Conservation (phyloP, 2,329 filamentous ascomycete genomes). For the Aspergillus chevalieri region DNA sequence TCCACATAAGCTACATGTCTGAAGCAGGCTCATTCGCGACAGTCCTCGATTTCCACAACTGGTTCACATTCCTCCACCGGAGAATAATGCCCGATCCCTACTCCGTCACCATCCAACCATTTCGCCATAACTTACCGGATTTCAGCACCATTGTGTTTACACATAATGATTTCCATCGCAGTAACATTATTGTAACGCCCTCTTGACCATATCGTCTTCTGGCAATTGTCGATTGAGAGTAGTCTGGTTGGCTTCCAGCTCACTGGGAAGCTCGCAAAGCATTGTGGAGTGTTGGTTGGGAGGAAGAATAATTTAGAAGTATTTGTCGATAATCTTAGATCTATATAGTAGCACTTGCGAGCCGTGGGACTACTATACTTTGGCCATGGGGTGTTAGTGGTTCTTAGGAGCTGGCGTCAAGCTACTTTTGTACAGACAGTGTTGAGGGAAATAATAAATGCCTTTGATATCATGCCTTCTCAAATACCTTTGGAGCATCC, state of each 20-base stretch:
- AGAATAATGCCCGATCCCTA: slow-evolving; percentile 19
- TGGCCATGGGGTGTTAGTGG: slow-evolving; percentile 13
- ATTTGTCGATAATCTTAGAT: slow-evolving; percentile 26
- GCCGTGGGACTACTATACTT: slow-evolving; percentile 26
- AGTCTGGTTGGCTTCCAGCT: slow-evolving; percentile 25
- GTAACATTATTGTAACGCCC: slow-evolving; percentile 26
- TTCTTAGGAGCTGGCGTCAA: too few relatives aligned
- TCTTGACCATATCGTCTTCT: slow-evolving; percentile 14
- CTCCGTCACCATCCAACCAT: slow-evolving; percentile 20
- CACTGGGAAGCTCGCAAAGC: slow-evolving; percentile 30
- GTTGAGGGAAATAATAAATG: too few relatives aligned
- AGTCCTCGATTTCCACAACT: slow-evolving; percentile 27
- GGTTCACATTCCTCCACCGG: slow-evolving; percentile 22
- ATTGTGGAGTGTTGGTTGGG: slow-evolving; percentile 13
- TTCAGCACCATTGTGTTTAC: slow-evolving; percentile 28
- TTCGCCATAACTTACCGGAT: slow-evolving; percentile 24
- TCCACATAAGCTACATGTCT: slow-evolving; percentile 10
- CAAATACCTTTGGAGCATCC: background rate
- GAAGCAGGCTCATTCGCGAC: slow-evolving; percentile 25
- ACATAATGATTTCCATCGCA: slow-evolving; percentile 30
- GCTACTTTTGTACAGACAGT: too few relatives aligned
- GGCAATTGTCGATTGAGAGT: slow-evolving; percentile 27
- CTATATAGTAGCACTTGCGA: slow-evolving; percentile 21
- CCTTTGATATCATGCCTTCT: too few relatives aligned
- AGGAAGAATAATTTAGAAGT: slow-evolving; percentile 21